Base-by-base conservation (phyloP, 352 stramenopile species). In the Phytophthora ohioensis region DNA sequence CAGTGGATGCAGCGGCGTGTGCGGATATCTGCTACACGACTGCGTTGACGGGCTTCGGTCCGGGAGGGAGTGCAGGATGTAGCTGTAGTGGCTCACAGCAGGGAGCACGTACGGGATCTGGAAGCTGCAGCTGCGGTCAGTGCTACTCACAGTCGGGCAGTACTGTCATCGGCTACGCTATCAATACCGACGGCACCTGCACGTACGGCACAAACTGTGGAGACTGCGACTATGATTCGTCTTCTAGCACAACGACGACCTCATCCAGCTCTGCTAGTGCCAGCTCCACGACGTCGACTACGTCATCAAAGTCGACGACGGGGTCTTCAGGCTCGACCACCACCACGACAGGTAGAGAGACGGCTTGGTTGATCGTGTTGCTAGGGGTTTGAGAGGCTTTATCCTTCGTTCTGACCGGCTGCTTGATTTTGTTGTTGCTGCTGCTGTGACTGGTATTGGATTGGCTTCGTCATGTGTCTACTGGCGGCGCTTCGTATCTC, bases 1-100 rank as follows among this genome's bases (percentile, higher is more conserved):
- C 32, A 79, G 72, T 78, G 45, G 52, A 75, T 2, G 71, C 71
- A 0, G 71, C 59, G 30, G 59, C 59, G 4, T 88, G 80, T 52
- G 49, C 61, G 0, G 4, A 57, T 3, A 77, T 89, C 45, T 89
- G 81, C 64, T 78, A 75, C 32, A 78, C 69, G 32, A 80, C 67
- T 3, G 60, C 67, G 10, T n/a, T 84, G 15, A 78, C 70, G 34
- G 81, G 81, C 21, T 89, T 89, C 43, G 57, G 54, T 5, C 52
- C 76, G 0, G 71, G 69, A 64, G 81, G 79, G 5, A 17, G 8
- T 9, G 31, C 59, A 12, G 67, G 56, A 35, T 86, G 79, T 42
- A 67, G 53, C 21, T 88, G 80, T 35, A 72, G n/a, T 17, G 73
- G 76, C 38, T 73, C 62, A 4, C 57, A 43, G 17, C 57, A 64